These are phyloP conservation scores for Fusarium beomiforme DNA, from an alignment of 2,329 filamentous ascomycete genomes.

Conservation along the genomic window DNA sequence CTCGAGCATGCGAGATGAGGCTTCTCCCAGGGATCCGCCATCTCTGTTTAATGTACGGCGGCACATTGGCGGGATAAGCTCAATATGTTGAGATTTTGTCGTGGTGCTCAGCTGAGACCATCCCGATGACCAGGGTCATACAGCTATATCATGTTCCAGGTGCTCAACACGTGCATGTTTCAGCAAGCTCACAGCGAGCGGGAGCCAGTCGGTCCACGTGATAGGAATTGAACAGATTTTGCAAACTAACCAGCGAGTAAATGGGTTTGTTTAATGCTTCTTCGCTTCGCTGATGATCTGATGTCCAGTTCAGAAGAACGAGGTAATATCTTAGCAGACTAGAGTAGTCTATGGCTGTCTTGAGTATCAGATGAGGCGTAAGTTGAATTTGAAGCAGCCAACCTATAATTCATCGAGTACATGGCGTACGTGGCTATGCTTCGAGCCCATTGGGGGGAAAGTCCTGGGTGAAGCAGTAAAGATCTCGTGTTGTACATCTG, in stretches of 20 bases:
- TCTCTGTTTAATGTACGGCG: background rate
- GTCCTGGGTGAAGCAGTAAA: background rate
- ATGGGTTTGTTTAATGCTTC: background rate
- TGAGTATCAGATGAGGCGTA: background rate
- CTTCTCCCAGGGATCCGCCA: conserved; percentile 3
- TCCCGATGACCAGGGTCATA: conserved; percentile 22
- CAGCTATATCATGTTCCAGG: conserved; percentile 19
- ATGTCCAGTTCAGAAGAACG: background rate
- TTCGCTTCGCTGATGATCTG: background rate
- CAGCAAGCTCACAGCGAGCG: background rate
- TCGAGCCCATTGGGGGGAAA: background rate
- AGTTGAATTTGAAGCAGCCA: conserved; percentile 7
- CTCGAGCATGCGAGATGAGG: conserved; percentile 9
- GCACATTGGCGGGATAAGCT: conserved; percentile 8
- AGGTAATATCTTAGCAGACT: background rate
- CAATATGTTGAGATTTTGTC: conserved; percentile 7
- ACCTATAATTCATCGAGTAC: background rate
- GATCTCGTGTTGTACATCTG: background rate
- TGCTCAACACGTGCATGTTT: conserved; percentile 33
- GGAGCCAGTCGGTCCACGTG: background rate
- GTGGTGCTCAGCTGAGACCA: conserved; percentile 20
- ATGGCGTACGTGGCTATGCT: conserved; percentile 9
- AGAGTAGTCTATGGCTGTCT: background rate
- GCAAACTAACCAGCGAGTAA: background rate
- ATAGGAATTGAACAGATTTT: background rate